phyloP scores from a whole-genome alignment of 768 basidiomycete species.

The Tulasnella sp. region DNA sequence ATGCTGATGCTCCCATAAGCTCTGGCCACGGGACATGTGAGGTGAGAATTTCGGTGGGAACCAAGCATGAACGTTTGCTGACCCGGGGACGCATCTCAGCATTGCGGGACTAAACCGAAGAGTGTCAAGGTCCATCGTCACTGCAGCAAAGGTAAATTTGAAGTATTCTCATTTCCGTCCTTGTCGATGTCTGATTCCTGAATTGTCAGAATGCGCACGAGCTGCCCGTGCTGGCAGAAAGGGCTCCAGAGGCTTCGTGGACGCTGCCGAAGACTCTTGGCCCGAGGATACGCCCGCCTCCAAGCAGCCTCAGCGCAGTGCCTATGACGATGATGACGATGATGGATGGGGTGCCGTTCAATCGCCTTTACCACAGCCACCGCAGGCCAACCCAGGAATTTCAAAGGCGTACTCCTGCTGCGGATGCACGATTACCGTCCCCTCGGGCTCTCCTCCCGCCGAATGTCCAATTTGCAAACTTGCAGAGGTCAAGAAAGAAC shows the following conservation, averaged over 20 bases:
- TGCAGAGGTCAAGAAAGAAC: not conserved
- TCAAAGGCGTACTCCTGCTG: not conserved
- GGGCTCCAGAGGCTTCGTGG: not conserved
- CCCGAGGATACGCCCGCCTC: not conserved
- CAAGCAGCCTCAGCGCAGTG: not conserved
- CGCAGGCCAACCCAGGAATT: not conserved
- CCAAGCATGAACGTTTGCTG: not conserved
- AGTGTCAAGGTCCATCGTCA: not conserved
- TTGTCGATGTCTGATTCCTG: not conserved
- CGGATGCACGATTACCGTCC: not conserved
- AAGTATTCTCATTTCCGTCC: not conserved
- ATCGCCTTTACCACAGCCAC: not conserved
- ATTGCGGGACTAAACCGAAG: not conserved
- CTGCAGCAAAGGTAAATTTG: not conserved
- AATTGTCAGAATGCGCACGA: not conserved
- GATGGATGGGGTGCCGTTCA: not conserved
- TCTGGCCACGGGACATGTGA: not conserved
- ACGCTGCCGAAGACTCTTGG: not conserved
- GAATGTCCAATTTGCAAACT: not conserved
- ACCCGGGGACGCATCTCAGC: not conserved
- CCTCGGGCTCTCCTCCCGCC: not conserved
- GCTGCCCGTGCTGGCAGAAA: not conserved
- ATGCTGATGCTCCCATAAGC: not conserved
- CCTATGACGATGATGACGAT: not conserved
- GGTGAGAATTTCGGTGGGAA: not conserved